phyloP scores from a whole-genome alignment of 1,284 basidiomycete genomes.

The Melampsora americana region DNA sequence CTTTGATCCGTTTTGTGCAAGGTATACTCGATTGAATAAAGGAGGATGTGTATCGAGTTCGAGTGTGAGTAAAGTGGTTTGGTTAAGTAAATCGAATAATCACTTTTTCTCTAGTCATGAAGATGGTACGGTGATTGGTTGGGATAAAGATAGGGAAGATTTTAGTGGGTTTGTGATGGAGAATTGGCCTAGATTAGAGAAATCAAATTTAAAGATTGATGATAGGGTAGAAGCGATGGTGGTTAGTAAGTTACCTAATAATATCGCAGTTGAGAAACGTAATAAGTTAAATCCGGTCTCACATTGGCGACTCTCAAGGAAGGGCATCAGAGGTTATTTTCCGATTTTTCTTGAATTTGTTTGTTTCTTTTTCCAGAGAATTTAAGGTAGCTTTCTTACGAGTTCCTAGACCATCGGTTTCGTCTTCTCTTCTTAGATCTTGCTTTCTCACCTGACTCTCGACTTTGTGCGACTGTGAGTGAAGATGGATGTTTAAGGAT shows the following conservation, averaged over 20 bases:
- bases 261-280: constrained; percentile 14
- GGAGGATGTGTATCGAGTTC: constrained; percentile 49
- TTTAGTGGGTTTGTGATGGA: constrained; percentile 18
- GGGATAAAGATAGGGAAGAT: constrained; percentile 43
- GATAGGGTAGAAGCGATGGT: constrained; percentile 9
- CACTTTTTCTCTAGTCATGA: constrained; percentile 27
- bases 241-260: constrained; percentile 4
- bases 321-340: constrained; percentile 27
- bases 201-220: not conserved
- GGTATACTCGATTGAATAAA: constrained; percentile 53
- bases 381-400: not conserved
- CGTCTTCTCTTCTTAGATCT: constrained; percentile 62
- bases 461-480: constrained; percentile 76
- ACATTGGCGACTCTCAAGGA: constrained; percentile 35
- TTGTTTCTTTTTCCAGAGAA: not conserved
- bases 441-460: constrained; percentile 82
- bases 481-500: constrained; percentile 84
- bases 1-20: constrained; percentile 58
- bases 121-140: constrained; percentile 32
- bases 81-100: constrained; percentile 47
- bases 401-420: not conserved
- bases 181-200: constrained; percentile 7
- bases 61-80: constrained; percentile 51
- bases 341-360: not conserved
- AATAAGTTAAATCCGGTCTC: constrained; percentile 31